phyloP scores from a whole-genome alignment of 2,329 filamentous ascomycete genomes.

The Trichoderma sp. region DNA sequence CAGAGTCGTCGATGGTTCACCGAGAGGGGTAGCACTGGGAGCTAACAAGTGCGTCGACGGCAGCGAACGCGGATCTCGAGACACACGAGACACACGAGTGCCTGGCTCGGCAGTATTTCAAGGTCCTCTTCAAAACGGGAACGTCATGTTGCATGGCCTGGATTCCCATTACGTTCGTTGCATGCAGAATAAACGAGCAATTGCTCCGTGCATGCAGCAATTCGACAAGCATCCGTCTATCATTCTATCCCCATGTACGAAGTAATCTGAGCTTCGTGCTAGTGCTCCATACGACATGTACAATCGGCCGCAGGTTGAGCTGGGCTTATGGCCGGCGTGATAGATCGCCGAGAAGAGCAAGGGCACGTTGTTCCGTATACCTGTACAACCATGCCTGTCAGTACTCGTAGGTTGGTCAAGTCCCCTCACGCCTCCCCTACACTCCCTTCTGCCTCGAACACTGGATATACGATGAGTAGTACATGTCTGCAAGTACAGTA shows the following conservation, averaged over 20 bases:
- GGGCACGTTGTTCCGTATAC: conserved; percentile 1
- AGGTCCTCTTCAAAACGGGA: not conserved
- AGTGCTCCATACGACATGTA: not conserved
- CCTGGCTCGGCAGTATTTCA: conserved; percentile 11
- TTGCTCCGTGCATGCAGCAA: conserved; percentile 2
- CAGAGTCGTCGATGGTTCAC: conserved; percentile 1
- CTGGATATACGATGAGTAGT: not conserved
- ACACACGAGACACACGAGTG: not conserved
- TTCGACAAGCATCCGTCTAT: not conserved
- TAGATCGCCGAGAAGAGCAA: not conserved
- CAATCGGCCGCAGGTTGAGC: conserved; percentile 12
- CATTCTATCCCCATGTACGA: not conserved
- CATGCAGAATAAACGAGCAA: conserved; percentile 8
- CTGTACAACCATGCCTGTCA: not conserved
- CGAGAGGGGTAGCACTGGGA: conserved; percentile 13
- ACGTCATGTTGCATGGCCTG: conserved; percentile 3
- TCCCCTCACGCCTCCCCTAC: not conserved
- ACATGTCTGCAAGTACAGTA: not conserved
- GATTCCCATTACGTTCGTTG: not conserved
- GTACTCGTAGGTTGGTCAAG: not conserved
- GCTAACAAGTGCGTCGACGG: conserved; percentile 11
- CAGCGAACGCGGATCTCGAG: conserved; percentile 4
- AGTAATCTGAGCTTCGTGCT: not conserved
- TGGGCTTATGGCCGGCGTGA: conserved; percentile 8
- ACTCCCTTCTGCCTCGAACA: not conserved